These are phyloP conservation scores for Calocera cornea DNA, from an alignment of 768 basidiomycete genomes.

Conservation along the genomic window DNA sequence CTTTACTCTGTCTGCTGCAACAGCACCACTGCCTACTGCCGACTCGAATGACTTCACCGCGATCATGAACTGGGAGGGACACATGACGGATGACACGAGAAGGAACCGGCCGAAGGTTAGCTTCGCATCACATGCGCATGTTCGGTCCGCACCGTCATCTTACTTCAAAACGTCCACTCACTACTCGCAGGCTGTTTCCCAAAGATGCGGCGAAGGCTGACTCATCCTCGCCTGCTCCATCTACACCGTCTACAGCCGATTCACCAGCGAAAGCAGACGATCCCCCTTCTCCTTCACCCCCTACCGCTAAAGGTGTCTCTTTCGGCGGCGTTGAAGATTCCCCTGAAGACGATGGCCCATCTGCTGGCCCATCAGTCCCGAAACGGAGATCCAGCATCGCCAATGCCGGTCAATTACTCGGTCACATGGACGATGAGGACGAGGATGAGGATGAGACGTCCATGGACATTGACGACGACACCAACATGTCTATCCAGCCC, in stretches of 20 bases:
- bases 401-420: not conserved
- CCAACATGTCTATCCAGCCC: not conserved
- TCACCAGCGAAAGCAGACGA: not conserved
- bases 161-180: not conserved
- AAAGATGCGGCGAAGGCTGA: not conserved
- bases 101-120: constrained; percentile 11
- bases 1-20: not conserved
- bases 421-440: not conserved
- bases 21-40: not conserved
- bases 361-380: not conserved
- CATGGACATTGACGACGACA: constrained; percentile 3
- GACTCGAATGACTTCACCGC: not conserved
- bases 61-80: not conserved
- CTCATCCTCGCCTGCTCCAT: not conserved
- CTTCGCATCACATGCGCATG: constrained; percentile 12
- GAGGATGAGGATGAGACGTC: not conserved
- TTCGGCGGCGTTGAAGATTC: not conserved
- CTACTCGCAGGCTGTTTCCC: not conserved
- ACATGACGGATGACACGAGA: not conserved
- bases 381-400: not conserved
- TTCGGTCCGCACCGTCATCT: constrained; percentile 7
- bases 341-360: not conserved
- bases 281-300: not conserved
- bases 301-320: not conserved
- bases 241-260: not conserved